Percentiles rank a stretch among this genome's conserved stretches.
These are phyloP conservation scores for Bruguiera gymnorhiza DNA, from an alignment of 345 rosid genomes.

Conservation along the genomic window DNA sequence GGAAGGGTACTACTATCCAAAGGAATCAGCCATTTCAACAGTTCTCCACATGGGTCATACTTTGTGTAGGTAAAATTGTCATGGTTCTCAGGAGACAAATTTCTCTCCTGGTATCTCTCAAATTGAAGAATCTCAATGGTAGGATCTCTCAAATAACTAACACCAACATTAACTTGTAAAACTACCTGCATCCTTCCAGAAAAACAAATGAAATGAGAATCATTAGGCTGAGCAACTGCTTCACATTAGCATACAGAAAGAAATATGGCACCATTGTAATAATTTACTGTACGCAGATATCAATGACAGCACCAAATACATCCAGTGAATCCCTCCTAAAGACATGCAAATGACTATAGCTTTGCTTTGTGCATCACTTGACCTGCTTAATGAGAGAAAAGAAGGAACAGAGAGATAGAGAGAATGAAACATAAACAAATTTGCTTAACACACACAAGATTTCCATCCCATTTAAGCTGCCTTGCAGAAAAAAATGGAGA, in stretches of 20 bases:
- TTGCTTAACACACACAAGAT: too few species aligned
- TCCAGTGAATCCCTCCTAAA: neutral
- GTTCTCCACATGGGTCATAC: conserved; percentile 68
- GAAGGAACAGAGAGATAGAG: too few species aligned
- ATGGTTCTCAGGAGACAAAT: conserved; percentile 29
- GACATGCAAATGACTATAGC: too few species aligned
- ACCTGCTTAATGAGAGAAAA: too few species aligned
- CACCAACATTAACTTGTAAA: conserved; percentile 80
- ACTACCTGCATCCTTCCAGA: conserved; percentile 98
- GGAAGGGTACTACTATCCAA: conserved; percentile 68
- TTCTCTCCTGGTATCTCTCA: conserved; percentile 64
- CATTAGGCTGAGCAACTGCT: conserved; percentile 15
- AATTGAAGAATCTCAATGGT: conserved; percentile 94
- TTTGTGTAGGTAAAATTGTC: conserved; percentile 33
- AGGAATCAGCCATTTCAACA: conserved; percentile 93
- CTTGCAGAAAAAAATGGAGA: too few species aligned
- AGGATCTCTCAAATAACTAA: conserved; percentile 69
- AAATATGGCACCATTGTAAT: neutral
- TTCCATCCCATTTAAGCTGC: too few species aligned
- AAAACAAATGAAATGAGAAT: conserved; percentile 55
- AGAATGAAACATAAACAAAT: too few species aligned
- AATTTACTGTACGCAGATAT: neutral
- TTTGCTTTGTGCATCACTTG: too few species aligned
- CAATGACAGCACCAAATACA: neutral
- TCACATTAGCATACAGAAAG: neutral